A percentile compares a stretch with the other conserved stretches of the same genome.
These are phyloP conservation scores for Pseudocercospora macadamiae DNA, from an alignment of 2,329 filamentous ascomycete genomes.

Conservation along the genomic window DNA sequence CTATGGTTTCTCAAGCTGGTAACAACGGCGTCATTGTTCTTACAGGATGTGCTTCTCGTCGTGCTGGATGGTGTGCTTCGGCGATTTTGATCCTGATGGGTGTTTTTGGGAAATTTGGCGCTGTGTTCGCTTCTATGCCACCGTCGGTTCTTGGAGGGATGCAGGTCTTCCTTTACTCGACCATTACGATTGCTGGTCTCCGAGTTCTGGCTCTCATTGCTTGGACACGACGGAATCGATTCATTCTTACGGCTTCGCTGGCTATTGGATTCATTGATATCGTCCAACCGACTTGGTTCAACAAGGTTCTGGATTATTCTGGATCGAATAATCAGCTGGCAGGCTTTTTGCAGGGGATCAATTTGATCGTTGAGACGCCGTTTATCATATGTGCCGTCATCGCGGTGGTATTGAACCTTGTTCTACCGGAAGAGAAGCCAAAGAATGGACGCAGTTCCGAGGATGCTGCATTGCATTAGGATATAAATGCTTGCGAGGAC, in stretches of 20 bases:
- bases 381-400: slow-evolving; percentile 17
- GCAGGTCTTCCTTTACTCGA: slow-evolving; percentile 74
- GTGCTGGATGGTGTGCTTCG: slow-evolving; percentile 14
- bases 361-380: slow-evolving; percentile 18
- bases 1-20: slow-evolving; percentile 17
- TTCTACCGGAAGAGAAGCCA: slow-evolving; percentile 12
- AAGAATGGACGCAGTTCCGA: no score
- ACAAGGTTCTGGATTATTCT: slow-evolving; percentile 9
- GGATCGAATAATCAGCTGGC: slow-evolving; percentile 3
- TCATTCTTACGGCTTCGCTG: slow-evolving; percentile 60
- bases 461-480: no score
- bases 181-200: slow-evolving; percentile 74
- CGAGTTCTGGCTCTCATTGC: slow-evolving; percentile 69
- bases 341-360: slow-evolving; percentile 15
- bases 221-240: slow-evolving; percentile 75
- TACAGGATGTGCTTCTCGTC: slow-evolving; percentile 15
- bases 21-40: slow-evolving; percentile 20
- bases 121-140: slow-evolving; percentile 15
- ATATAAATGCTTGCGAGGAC: no score
- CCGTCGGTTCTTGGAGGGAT: slow-evolving; percentile 44
- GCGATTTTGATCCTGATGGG: slow-evolving; percentile 16
- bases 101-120: slow-evolving; percentile 14
- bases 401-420: slow-evolving; percentile 11
- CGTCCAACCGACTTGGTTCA: slow-evolving; percentile 12
- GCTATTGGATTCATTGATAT: slow-evolving; percentile 16